These are phyloP conservation scores for Trichoderma guizhouense DNA, from an alignment of 2,329 filamentous ascomycete genomes.

Conservation along the genomic window DNA sequence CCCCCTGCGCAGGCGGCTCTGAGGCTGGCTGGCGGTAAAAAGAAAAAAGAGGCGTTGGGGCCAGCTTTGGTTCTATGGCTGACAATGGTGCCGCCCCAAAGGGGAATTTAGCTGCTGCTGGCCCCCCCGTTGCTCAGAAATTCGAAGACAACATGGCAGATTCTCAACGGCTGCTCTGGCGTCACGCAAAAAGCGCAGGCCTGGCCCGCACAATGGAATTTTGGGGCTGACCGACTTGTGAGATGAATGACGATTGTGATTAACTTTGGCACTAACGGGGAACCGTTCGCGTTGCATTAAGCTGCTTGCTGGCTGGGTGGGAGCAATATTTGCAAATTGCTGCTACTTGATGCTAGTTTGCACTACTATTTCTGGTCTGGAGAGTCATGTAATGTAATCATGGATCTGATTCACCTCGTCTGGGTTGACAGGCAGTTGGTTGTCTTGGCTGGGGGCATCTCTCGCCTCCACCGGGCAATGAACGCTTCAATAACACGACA, in stretches of 20 bases:
- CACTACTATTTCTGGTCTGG: background rate
- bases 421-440: background rate
- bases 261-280: slow-evolving; percentile 1
- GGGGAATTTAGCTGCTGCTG: background rate
- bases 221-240: background rate
- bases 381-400: background rate
- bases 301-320: background rate
- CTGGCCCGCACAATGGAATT: background rate
- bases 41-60: background rate
- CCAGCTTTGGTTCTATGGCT: background rate
- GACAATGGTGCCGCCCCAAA: background rate
- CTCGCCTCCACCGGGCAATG: background rate
- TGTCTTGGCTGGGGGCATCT: background rate
- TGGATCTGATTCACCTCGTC: background rate
- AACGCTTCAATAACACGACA: background rate
- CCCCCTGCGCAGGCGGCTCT: background rate
- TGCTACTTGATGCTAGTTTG: background rate
- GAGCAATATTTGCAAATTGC: background rate
- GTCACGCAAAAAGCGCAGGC: background rate
- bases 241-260: slow-evolving; percentile 10
- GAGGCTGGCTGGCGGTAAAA: background rate
- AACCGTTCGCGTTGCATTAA: background rate
- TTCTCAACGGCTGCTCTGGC: background rate
- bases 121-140: background rate
- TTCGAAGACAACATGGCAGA: background rate